Evolutionary conservation across 2,329 filamentous ascomycete species (phyloP).

Genomic region (Fusarium sp.): DNA sequence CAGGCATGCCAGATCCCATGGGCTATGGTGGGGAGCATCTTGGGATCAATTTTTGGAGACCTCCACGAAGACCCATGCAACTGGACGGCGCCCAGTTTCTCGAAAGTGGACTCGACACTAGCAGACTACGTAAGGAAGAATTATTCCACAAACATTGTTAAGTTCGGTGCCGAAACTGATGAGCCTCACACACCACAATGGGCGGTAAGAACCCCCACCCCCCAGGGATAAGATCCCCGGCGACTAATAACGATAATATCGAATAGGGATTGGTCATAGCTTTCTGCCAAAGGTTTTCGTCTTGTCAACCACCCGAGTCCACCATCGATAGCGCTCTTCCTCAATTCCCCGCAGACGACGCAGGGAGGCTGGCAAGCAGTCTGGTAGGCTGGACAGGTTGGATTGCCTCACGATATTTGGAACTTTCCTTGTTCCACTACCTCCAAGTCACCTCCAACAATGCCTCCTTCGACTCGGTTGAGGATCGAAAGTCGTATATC

Average conservation of each 20-base stretch:
- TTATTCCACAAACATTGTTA: accelerated
- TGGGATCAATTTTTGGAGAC: neutral
- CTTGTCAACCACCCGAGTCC: neutral
- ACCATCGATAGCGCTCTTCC: accelerated
- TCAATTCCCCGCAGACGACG: neutral
- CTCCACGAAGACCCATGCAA: neutral
- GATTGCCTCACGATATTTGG: neutral
- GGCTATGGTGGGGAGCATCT: neutral
- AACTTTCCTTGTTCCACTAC: neutral
- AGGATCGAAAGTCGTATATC: neutral
- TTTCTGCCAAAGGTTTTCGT: neutral
- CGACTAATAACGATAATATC: neutral
- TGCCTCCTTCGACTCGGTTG: neutral
- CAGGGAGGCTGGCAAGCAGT: neutral
- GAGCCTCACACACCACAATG: neutral
- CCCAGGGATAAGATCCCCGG: neutral
- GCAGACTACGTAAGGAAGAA: neutral
- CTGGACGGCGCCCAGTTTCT: neutral
- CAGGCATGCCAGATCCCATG: neutral
- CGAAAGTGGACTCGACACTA: neutral
- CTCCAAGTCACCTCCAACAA: neutral
- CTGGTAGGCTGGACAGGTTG: neutral
- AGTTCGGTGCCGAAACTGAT: neutral
- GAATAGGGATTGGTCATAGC: neutral
- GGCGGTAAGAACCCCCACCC: neutral